Base-by-base conservation (phyloP, 202 grass and related monocot species). In the Setaria viridis region DNA sequence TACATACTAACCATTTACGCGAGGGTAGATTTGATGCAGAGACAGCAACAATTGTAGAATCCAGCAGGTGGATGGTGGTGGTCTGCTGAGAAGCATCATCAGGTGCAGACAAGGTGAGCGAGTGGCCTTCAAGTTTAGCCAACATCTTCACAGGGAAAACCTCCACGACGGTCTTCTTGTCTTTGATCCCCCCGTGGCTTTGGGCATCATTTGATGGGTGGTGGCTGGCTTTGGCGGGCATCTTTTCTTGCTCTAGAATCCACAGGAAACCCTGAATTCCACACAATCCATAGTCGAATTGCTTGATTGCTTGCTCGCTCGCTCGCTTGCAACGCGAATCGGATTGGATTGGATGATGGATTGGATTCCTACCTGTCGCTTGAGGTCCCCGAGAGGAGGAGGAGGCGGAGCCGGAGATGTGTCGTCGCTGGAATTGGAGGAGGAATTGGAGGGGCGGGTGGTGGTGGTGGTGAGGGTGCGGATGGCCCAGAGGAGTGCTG, bases 1-100 rank as follows among this genome's bases (percentile, higher is more conserved):
- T 58, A 56, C 12, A 49, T 25, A 90, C 94, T 87, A 19, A 97
- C 94, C 94, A 97, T 85, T 97, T 97, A 34, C 91, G 91, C 4
- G 94, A 94, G 34, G 76, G 73, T 53, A 94, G 80, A 78, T 92
- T 78, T 32, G 91, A 92, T 3, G 90, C 63, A 89, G 94, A 97
- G 72, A 97, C 92, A 77, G 94, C 86, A 45, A 82, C 30, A 60
- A 90, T 86, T 5, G 72, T 82, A 76, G 81, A 89, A 66, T 84
- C 30, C n/a, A 78, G 43, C 65, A 97, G 90, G 78, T 85, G 71
- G 57, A 97, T 85, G 49, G 76, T 90, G 87, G 1, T 35, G 39
- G 39, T 41, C 39, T 54, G 79, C 35, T 76, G 82, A 46, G 39
- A 41, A 6, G 89, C 84, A 85, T 69, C 89, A 80, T 87, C 67